Conservation (phyloP, 2,329 filamentous ascomycete species). For the Venturia asperata region DNA sequence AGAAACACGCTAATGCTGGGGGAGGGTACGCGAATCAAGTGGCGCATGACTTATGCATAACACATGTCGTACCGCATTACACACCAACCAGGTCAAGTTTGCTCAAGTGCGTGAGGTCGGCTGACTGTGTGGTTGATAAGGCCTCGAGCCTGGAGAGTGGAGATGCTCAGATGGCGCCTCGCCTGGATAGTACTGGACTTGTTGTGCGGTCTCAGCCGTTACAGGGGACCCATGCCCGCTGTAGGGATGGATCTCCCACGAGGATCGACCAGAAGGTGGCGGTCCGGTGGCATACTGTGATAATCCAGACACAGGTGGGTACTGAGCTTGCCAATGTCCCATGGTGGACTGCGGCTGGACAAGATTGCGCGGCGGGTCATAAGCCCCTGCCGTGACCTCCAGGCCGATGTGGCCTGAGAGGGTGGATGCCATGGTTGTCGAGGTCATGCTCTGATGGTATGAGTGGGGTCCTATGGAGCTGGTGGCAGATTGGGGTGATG, state of each 20-base stretch:
- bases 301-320: slow-evolving; percentile 7
- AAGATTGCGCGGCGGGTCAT: slow-evolving; percentile 6
- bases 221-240: slow-evolving; percentile 10
- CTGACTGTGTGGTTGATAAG: slow-evolving; percentile 18
- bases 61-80: slow-evolving; percentile 6
- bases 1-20: slow-evolving; percentile 4
- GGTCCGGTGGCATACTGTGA: slow-evolving; percentile 16
- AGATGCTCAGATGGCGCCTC: slow-evolving; percentile 13
- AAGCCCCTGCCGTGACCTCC: slow-evolving; percentile 14
- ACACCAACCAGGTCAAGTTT: slow-evolving; percentile 8
- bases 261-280: slow-evolving; percentile 16
- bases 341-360: slow-evolving; percentile 12
- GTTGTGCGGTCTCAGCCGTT: slow-evolving; percentile 11
- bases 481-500: slow-evolving; percentile 43
- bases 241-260: slow-evolving; percentile 19
- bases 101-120: slow-evolving; percentile 19
- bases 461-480: slow-evolving; percentile 38
- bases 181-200: slow-evolving; percentile 14
- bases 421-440: slow-evolving; percentile 40
- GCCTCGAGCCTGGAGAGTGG: slow-evolving; percentile 2
- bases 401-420: slow-evolving; percentile 22
- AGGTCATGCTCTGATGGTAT: slow-evolving; percentile 39
- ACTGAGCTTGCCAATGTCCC: slow-evolving; percentile 17
- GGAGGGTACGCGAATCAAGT: slow-evolving; percentile 10
- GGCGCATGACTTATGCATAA: slow-evolving; percentile 15